A percentile compares a stretch with the other conserved stretches of the same genome.
These are phyloP conservation scores for Ottelia alismoides DNA, from an alignment of 106 monocot species.

Conservation along the genomic window DNA sequence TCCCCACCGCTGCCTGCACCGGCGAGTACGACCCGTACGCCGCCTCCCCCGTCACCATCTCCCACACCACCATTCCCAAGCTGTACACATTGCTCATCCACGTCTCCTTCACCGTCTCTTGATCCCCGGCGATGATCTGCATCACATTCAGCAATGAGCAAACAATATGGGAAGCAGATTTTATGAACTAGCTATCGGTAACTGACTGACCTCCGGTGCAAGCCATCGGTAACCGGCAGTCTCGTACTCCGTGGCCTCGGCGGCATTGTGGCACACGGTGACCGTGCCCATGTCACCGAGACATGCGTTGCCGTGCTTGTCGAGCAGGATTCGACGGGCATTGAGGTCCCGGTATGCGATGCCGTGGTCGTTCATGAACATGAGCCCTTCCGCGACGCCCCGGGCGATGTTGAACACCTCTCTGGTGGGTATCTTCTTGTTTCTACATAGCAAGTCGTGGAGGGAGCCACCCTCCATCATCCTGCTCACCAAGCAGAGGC, in stretches of 20 bases:
- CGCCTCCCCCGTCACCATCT: constrained; percentile 84
- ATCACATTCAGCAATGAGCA: background rate
- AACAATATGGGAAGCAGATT: background rate
- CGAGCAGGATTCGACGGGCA: constrained; percentile 56
- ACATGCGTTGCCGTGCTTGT: constrained; percentile 64
- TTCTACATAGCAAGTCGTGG: constrained; percentile 48
- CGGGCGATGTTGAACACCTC: constrained; percentile 57
- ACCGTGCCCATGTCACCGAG: constrained; percentile 94
- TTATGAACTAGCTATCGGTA: background rate
- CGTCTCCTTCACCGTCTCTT: constrained; percentile 84
- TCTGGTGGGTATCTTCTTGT: constrained; percentile 24
- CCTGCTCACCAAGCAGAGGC: constrained; percentile 68
- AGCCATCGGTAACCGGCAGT: constrained; percentile 89
- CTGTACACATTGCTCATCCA: constrained; percentile 99
- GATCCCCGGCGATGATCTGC: constrained; percentile 95
- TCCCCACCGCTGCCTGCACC: constrained; percentile 95
- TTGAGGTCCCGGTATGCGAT: constrained; percentile 75
- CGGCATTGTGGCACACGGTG: constrained; percentile 36
- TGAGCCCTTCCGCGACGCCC: constrained; percentile 72
- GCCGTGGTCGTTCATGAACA: constrained; percentile 80
- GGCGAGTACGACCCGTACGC: constrained; percentile 93
- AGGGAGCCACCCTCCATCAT: constrained; percentile 85
- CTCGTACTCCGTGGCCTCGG: constrained; percentile 88
- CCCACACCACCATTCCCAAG: constrained; percentile 96
- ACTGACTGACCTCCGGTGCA: constrained; percentile 69